Evolutionary conservation across 1,139 yeast genomes (phyloP).

Genomic region (Eremothecium coryli): DNA sequence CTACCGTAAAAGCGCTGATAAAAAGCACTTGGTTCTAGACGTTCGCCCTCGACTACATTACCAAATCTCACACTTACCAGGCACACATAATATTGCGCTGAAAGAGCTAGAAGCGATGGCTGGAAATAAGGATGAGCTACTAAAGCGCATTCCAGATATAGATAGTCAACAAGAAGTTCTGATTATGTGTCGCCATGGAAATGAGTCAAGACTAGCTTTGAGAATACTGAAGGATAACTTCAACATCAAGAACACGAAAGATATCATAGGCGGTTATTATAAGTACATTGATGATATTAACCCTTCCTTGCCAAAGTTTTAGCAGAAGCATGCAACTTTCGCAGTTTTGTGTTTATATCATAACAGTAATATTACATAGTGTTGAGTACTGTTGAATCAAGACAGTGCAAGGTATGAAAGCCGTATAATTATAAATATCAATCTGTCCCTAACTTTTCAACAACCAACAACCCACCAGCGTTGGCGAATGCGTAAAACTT

Average conservation of each 20-base stretch:
- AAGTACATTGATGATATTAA: constrained; percentile 64
- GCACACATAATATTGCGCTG: constrained; percentile 58
- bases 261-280: constrained; percentile 69
- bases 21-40: constrained; percentile 45
- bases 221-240: constrained; percentile 42
- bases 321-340: no score
- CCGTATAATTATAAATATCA: background rate
- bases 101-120: constrained; percentile 38
- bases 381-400: background rate
- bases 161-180: constrained; percentile 21
- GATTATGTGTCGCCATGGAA: constrained; percentile 73
- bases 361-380: background rate
- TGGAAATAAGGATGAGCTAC: constrained; percentile 18
- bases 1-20: constrained; percentile 8
- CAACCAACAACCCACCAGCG: constrained; percentile 54
- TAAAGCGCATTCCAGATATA: constrained; percentile 18
- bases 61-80: constrained; percentile 51
- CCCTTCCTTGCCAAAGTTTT: constrained; percentile 58
- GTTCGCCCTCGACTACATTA: constrained; percentile 78
- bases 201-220: constrained; percentile 80
- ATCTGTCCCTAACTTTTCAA: constrained; percentile 55
- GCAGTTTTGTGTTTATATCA: no score
- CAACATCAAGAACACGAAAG: constrained; percentile 46
- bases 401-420: background rate
- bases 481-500: constrained; percentile 59